Base-by-base conservation (phyloP, 306 rosid genomes). In the Citrullus colocynthis region DNA sequence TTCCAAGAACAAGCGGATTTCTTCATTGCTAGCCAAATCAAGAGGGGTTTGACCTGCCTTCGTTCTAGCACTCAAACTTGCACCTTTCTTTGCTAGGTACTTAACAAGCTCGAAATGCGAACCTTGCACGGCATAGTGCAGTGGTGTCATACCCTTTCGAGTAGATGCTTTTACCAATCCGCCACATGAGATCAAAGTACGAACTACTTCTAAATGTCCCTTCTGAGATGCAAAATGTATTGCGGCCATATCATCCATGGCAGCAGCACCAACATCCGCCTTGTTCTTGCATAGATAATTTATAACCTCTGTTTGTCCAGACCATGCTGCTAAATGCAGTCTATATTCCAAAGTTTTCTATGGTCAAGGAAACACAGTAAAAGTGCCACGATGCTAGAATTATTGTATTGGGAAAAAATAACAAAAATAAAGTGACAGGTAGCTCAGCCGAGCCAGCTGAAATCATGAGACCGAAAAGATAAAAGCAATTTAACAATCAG, bases 171-270 rank as follows among this genome's bases (percentile, higher is more conserved):
- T 92, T 66, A 85, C 51, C 24, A 88, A 89, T 54, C 89, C 97
- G 37, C 98, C 98, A 0, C 85, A 80, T 0, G 90, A 83, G 76
- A 92, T 21, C 44, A 94, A 85, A 57, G 82, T 84, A 12, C 85
- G 86, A 34, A 90, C 91, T 45, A 83, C 88, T 73, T 89, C 91
- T 45, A 94, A 83, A 84, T 94, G 98, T 57, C 98, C 98, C 86
- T 94, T 94, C 54, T 94, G 97, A 1, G 91, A 86, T 49, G 97
- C 98, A 73, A 94, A 94, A 86, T 94, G 98, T 65, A 94, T 81
- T 14, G 98, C 98, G 0, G 89, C 91, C 98, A 94, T 94, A 85
- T 94, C 97, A 71, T 94, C 98, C 97, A 94, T 89, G 75, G 98
- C 98, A 62, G 93, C 88, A 54, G 96, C 97, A 74, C 93, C 91